These are phyloP conservation scores for Gaertneriomyces sp. DNA, from an alignment of 192 early-diverging fungal genomes.

Conservation along the genomic window DNA sequence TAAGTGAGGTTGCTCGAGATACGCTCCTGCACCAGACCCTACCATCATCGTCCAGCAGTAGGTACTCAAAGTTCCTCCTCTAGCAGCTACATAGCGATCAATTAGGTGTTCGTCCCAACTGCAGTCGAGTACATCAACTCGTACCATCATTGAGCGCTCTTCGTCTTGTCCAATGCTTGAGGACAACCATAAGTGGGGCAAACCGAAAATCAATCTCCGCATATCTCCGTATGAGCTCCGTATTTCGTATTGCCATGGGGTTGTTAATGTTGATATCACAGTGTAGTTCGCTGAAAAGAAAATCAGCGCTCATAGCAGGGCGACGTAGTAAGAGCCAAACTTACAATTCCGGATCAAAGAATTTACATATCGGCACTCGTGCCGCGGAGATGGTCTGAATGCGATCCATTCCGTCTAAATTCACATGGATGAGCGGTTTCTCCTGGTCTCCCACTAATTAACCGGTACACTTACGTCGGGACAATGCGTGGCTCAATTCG, in stretches of 20 bases:
- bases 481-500: too few species aligned
- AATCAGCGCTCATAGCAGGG: neutral
- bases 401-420: constrained; percentile 73
- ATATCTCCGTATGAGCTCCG: constrained; percentile 84
- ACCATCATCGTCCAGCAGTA: constrained; percentile 94
- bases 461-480: too few species aligned
- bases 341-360: constrained; percentile 84
- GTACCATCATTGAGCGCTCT: constrained; percentile 84
- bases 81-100: constrained; percentile 50
- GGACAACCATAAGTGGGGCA: constrained; percentile 83
- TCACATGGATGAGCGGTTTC: too few species aligned
- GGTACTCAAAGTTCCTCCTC: constrained; percentile 88
- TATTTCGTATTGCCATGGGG: constrained; percentile 84
- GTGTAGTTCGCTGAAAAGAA: constrained; percentile 54
- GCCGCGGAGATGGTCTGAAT: constrained; percentile 77
- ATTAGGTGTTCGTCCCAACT: neutral
- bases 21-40: too few species aligned
- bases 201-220: constrained; percentile 83
- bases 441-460: too few species aligned
- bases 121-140: neutral
- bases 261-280: constrained; percentile 97
- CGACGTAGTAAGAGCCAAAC: constrained; percentile 16
- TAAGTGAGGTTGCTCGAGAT: neutral
- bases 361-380: constrained; percentile 89
- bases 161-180: constrained; percentile 90